Evolutionary conservation across 345 rosid genomes (phyloP), one percentile per base, ranked within the genome.

Genomic region (Salix caprea): DNA sequence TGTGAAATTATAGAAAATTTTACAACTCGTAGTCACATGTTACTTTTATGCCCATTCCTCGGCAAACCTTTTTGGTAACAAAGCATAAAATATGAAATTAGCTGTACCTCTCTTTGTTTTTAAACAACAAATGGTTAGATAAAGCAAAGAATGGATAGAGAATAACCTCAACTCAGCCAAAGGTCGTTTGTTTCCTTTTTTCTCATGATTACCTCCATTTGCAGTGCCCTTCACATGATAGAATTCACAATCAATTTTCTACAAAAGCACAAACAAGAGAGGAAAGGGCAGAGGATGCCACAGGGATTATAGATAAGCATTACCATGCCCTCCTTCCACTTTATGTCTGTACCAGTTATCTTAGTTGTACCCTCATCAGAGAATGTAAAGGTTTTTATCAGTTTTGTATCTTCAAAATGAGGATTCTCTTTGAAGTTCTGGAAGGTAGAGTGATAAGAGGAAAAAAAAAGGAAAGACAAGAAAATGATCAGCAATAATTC

Each of bases 251-350:
- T 75, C 37, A 48, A 23, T 23, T 11, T n/a, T 66, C 30, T 39
- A 37, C 5, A 11, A 18, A 30, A 7, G 16, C 36, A 37, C 19
- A 24, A 11, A 19, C 44, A 40, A 40, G 56, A 52, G 48, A 36
- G 50, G 28, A 46, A 46, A 30, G 32, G 19, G 12, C 15, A 23
- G 56, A 46, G 12, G 30, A 36, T 71, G 16, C 52, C 72, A 14
- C 56, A 28, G 21, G 7, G 56, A 50, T 50, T 15, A 34, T 24
- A 64, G 5, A 4, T 28, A 30, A 37, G 19, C 9, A 70, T 75
- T 72, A 80, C 79, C 82, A 65, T 70, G 66, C 79, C 76, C n/a
- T 80, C 79, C 34, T 80, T 80, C 82, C 79, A 80, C 75, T 65
- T 75, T 61, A 80, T 80, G 32, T 62, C 50, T 69, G 79, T 71